Base-by-base conservation (phyloP, 1,284 basidiomycete species). In the Leccinum colubrinum region DNA sequence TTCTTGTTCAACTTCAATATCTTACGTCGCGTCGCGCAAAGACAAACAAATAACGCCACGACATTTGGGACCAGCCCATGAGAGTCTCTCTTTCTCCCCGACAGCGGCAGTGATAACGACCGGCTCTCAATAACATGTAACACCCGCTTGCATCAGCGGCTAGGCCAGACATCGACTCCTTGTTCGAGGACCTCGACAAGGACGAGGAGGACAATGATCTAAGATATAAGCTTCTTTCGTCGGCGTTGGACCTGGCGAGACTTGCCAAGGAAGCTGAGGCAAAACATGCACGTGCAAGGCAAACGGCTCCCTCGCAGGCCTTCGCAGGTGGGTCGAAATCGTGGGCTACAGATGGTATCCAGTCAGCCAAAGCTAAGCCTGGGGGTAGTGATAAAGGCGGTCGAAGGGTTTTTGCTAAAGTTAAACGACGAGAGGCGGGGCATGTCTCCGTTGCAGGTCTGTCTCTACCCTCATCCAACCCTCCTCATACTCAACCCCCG, bases 161-260 rank as follows among this genome's bases (percentile, higher is more conserved):
- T 4, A 66, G 66, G 48, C 70, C 78, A 11, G 83, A 87, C 55
- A 78, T 90, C 17, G 86, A 88, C 58, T 84, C 84, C 11, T 74
- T 90, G 50, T 91, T 92, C 68, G 83, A 80, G 25, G 83, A 81
- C 50, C 70, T 87, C 48, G 86, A 83, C 56, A 78, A 78, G 57
- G 75, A 77, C 4, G 74, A 71, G 9, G 65, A 82, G 12, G 74
- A 77, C 11, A 74, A 77, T 48, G 70, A 72, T 50, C 63, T 78
- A 63, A 70, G 62, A 39, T 30, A 27, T 27, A 27, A 27, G 27
- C 20, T 20, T 20, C 20, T 20, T 20, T 8, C 30, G 27, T 8
- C 81, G 2, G 69, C 81, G 5, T 71, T 87, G 22, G 83, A 84
- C 67, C 66, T 85, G 17, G 83, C 79, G 22, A 79, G 79, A 9